Evolutionary conservation across 768 basidiomycete species (phyloP), one percentile per base, ranked within the genome.

Genomic region (Lactarius deliciosus): DNA sequence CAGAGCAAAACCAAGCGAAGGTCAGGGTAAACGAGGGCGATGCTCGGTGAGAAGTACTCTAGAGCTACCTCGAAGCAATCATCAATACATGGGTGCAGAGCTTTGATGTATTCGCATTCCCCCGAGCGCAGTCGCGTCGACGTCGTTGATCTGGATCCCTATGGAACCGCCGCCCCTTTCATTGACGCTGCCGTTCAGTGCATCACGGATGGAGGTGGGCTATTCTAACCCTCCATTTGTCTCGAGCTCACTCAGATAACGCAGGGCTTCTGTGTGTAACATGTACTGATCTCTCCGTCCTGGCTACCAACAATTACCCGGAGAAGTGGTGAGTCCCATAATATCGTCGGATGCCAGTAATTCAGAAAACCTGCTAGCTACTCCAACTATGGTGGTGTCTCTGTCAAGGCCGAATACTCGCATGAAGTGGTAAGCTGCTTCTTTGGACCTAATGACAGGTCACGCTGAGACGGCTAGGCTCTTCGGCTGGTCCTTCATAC

Each of bases 71-170:
- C 30, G 15, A n/a, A 1, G 8, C 13, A 32, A 16, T 41, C 22
- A 56, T 57, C 50, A 10, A 61, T 58, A 18, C 8, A 11, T 20
- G 7, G 11, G 3, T 58, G 18, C 58, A 97, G 96, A 73, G 82
- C 90, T 3, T 79, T 95, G 60, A 94, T 99, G 92, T 98, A 97
- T 74, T 83, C 83, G 57, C 94, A 95, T 73, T 88, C 95, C 45
- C 80, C 86, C 34, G 87, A 88, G 60, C 83, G 81, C 56, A 77
- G 81, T 13, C 86, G 89, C 2, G 95, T 98, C 22, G 96, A 98
- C 69, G 92, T 92, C 34, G 88, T 99, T n/a, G 97, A 99, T 75
- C 83, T 99, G 32, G 97, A 99, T 75, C 97, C 97, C 0, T 99
- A 98, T 73, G 97, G 97, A 0, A 96, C 94, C 10, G 97, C 97